Base-by-base conservation (phyloP, 1,284 basidiomycete genomes). In the Papiliotrema terrestris region DNA sequence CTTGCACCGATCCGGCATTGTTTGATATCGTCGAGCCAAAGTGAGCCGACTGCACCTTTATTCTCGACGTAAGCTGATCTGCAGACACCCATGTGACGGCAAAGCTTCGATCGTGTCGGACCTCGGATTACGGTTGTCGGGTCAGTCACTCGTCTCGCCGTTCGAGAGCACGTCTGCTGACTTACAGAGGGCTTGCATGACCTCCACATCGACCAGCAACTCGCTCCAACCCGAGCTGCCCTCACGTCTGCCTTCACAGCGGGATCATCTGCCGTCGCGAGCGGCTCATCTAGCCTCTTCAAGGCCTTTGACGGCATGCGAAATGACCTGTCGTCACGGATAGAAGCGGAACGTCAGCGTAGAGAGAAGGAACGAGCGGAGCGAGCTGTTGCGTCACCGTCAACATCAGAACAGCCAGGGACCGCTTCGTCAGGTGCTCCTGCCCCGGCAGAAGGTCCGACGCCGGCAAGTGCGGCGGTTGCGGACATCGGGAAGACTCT, bases 21-120 rank as follows among this genome's bases (percentile, higher is more conserved):
- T 97, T 97, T 69, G 93, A 97, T 72, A 88, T 96, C 51, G 82
- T 91, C 52, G 93, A 97, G 73, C 89, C 92, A 43, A 80, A 87
- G 87, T 90, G 66, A 47, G 82, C 73, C 3, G 43, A 8, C 48
- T 15, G 50, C 20, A 41, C n/a, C 44, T 29, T 22, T 56, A 37
- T 15, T 54, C 15, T 48, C 23, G 22, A 35, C 17, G 48, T 32
- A 38, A 38, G 44, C 39, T n/a, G 29, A 13, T 14, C 14, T 42
- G 23, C 55, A 78, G 75, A 50, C 92, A 95, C 74, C 92, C 92
- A 37, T 94, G 90, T 69, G 87, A 85, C 56, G 88, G 90, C 61
- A 89, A 88, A 69, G 87, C 88, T 0, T 88, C 87, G n/a, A 84
- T 90, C 1, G 88, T 95, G 2, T 81, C 89, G 5, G 92, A 97